Conservation (phyloP, 192 early-diverging fungal genomes). For the Podila horticola region DNA sequence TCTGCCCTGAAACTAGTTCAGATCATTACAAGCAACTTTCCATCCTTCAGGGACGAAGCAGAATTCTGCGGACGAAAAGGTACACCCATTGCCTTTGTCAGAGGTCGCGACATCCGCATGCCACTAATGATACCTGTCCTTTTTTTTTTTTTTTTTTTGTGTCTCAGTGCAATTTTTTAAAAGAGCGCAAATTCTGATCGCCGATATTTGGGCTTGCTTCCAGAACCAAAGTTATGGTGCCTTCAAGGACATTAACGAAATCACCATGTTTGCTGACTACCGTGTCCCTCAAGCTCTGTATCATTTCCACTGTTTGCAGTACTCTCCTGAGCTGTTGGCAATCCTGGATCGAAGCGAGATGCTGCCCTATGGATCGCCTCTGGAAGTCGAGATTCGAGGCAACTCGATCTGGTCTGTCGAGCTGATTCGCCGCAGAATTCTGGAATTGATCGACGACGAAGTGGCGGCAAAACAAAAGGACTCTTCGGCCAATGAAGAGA, state of each 20-base stretch:
- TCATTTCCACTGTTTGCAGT: slow-evolving; percentile 74
- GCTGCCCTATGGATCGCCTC: slow-evolving; percentile 66
- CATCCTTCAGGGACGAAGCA: slow-evolving; percentile 74
- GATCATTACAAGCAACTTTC: slow-evolving; percentile 66
- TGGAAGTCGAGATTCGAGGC: slow-evolving; percentile 83
- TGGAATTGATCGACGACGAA: slow-evolving; percentile 31
- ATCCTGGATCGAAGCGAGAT: slow-evolving; percentile 53
- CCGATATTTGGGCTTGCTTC: slow-evolving; percentile 90
- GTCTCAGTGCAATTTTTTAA: slow-evolving; percentile 74
- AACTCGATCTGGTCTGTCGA: slow-evolving; percentile 85
- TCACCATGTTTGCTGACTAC: slow-evolving; percentile 95
- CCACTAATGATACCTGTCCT: background rate
- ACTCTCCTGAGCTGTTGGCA: slow-evolving; percentile 65
- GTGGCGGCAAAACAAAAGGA: slow-evolving; percentile 35
- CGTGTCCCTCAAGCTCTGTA: slow-evolving; percentile 79
- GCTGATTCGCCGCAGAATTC: slow-evolving; percentile 58
- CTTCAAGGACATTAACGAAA: slow-evolving; percentile 78
- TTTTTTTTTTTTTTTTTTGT: slow-evolving; percentile 22
- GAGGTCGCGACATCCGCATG: background rate
- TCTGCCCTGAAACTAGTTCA: slow-evolving; percentile 69
- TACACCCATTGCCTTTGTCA: slow-evolving; percentile 5
- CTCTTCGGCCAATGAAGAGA: background rate
- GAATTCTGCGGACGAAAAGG: slow-evolving; percentile 65
- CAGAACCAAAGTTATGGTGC: slow-evolving; percentile 68
- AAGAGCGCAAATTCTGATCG: slow-evolving; percentile 86